Evolutionary conservation across 768 basidiomycete species (phyloP), one percentile per base, ranked within the genome.

Genomic region (Rubroboletus satanas): DNA sequence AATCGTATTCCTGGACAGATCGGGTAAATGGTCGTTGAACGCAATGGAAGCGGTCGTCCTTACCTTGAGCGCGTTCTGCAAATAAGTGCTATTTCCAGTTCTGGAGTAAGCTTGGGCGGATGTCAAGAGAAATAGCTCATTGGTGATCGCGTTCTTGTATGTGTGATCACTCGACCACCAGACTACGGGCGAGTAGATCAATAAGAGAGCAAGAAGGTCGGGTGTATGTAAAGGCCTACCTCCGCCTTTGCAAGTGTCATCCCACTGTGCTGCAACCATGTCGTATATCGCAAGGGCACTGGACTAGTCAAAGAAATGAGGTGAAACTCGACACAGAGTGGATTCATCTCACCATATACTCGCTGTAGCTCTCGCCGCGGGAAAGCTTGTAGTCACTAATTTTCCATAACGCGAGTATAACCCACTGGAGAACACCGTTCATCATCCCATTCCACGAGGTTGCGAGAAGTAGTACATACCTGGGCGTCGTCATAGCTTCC

Each of bases 101-200:
- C 57, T 69, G 33, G 77, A 58, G 58, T 76, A 81, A 8, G 77
- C 82, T 29, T 66, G 56, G 3, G 82, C 81, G 4, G 81, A 82
- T 7, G 75, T 72, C 33, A 77, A 66, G 15, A 83, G 68, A 69
- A 81, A 83, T 10, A 83, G 72, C 52, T 82, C 73, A 58, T 83
- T 83, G n/a, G 82, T 83, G 54, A 84, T 77, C 10, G 81, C 80
- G 50, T 83, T 83, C 69, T 83, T 83, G 71, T 83, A 83, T 0
- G 73, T 77, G 58, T 79, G 77, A 18, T 71, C 80, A 15, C 73
- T 74, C 9, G 79, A 79, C 82, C 81, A 83, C 80, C 81, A 82
- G 6, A 83, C 81, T 81, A 45, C 5, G 18, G 38, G 4, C 50
- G 5, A 47, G 38, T 41, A 18, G 2, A 41, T 62, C 23, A 54